Base-by-base conservation (phyloP, 805 yeast genomes). In the Pichia nakasei region DNA sequence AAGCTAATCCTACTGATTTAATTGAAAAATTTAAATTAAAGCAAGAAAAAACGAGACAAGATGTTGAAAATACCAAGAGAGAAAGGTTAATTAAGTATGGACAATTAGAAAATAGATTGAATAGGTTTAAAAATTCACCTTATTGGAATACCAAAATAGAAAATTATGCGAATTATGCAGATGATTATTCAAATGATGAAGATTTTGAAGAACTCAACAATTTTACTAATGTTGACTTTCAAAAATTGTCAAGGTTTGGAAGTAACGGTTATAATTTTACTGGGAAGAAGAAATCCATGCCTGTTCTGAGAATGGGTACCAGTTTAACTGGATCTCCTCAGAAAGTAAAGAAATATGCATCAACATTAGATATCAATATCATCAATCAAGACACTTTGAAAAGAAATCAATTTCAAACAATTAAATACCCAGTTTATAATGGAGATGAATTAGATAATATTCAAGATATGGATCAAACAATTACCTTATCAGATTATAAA, bases 131-230 rank as follows among this genome's bases (percentile, higher is more conserved):
- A 18, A 32, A 32, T 18, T 17, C 19, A 5, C 2, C 19, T 1
- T 3, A 32, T 5, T 32, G 19, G 19, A 32, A 18, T 32, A 17
- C 35, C 19, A 32, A 32, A 32, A 13, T 11, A 9, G 37, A 22
- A 44, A 27, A 26, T 37, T 36, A 21, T 27, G 20, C 21, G 33
- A 26, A 12, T 18, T 11, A 21, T 22, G 9, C 11, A 22, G 44
- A 41, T 33, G 45, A 45, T 37, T 48, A 57, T 35, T 57, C 57
- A 40, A 47, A 53, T 35, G 57, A 53, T 32, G 54, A 48, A 20
- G 66, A 59, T 38, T 55, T 58, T 22, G 58, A 55, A 38, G 57
- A 54, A 21, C 46, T 54, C 27, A 57, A 54, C 7, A 46, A 52
- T n/a, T 29, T 56, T n/a, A 49, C 50, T 19, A 15, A 8, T 13